Evolutionary conservation across 306 rosid species (phyloP).

Genomic region (Argentina anserina): DNA sequence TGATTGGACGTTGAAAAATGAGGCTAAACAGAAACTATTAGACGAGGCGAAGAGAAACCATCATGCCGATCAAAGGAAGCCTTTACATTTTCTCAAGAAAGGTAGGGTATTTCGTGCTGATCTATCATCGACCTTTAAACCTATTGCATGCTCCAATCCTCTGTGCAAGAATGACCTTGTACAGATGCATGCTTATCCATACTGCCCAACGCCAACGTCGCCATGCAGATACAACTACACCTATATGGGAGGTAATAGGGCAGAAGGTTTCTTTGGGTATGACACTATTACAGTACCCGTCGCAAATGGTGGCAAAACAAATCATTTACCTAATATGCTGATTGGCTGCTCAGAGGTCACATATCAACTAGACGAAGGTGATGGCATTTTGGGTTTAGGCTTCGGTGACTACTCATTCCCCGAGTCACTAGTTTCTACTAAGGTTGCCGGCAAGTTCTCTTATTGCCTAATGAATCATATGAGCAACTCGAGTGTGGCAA

Average conservation of each 20-base stretch:
- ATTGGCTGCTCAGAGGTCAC: neutral
- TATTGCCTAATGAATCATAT: neutral
- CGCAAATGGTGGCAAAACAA: neutral
- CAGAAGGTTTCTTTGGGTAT: neutral
- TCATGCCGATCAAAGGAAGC: neutral
- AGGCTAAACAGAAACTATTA: too few relatives aligned
- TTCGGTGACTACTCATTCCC: neutral
- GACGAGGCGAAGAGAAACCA: neutral
- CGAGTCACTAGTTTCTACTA: neutral
- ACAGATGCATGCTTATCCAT: neutral
- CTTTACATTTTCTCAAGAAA: neutral
- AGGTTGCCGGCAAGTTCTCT: neutral
- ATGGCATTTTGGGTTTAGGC: constrained; percentile 2
- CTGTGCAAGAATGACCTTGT: neutral
- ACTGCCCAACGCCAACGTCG: neutral
- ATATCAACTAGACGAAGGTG: neutral
- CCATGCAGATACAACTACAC: neutral
- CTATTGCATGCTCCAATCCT: neutral
- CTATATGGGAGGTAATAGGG: neutral
- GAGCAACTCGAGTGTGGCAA: neutral
- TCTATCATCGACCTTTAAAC: neutral
- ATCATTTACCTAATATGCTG: neutral
- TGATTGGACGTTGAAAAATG: neutral
- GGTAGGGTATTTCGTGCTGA: neutral
- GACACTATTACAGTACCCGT: neutral